Evolutionary conservation across 176 grass and related monocot species (phyloP).

Genomic region (Oryza longistaminata): DNA sequence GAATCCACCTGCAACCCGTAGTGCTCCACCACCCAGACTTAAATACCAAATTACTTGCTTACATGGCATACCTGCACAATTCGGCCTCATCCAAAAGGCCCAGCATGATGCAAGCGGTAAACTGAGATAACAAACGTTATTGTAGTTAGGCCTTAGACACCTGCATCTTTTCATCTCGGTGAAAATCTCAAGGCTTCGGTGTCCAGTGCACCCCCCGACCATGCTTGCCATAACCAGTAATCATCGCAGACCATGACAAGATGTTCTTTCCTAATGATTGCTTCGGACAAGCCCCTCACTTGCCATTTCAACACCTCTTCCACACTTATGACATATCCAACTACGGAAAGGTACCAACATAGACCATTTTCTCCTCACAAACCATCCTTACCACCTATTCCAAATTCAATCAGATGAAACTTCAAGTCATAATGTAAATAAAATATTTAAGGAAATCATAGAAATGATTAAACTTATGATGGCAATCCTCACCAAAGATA

Average conservation of each 20-base stretch:
- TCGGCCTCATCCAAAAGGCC: constrained; percentile 75
- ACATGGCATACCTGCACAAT: constrained; percentile 79
- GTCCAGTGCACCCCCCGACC: constrained; percentile 61
- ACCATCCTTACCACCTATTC: constrained; percentile 67
- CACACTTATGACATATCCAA: constrained; percentile 95
- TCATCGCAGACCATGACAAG: constrained; percentile 82
- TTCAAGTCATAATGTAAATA: constrained; percentile 12
- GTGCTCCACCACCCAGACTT: constrained; percentile 83
- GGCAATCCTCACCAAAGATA: constrained; percentile 3
- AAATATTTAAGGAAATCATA: constrained; percentile 1
- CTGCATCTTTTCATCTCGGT: constrained; percentile 61
- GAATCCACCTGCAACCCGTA: constrained; percentile 85
- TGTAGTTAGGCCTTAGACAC: constrained; percentile 77
- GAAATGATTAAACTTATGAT: too few species aligned
- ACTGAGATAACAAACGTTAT: constrained; percentile 86
- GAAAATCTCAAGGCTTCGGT: constrained; percentile 61
- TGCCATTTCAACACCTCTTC: constrained; percentile 73
- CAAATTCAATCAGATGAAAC: constrained; percentile 27
- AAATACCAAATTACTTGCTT: constrained; percentile 55
- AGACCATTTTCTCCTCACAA: constrained; percentile 80
- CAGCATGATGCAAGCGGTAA: constrained; percentile 77
- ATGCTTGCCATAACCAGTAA: constrained; percentile 85
- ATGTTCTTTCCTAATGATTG: constrained; percentile 79
- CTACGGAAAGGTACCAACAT: constrained; percentile 76
- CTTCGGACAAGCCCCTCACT: constrained; percentile 58